A percentile compares a stretch with the other conserved stretches of the same genome.
Evolutionary conservation across 2,329 filamentous ascomycete species (phyloP).

Genomic region (Penicillium sp.): DNA sequence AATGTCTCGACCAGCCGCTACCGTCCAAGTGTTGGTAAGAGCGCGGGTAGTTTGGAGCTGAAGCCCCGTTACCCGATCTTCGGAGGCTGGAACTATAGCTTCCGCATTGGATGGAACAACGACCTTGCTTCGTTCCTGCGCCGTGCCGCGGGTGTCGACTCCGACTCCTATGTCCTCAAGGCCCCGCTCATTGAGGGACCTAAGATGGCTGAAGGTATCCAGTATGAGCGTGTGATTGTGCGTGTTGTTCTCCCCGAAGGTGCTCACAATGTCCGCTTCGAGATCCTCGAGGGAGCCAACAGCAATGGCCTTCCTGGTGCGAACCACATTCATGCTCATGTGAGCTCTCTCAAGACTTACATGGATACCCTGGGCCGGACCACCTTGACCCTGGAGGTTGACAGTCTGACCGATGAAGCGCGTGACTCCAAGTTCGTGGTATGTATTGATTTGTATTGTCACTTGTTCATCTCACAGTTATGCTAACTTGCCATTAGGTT

Average conservation of each 20-base stretch:
- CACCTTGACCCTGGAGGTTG: constrained; percentile 71
- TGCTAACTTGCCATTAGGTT: constrained; percentile 44
- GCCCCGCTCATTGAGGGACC: constrained; percentile 93
- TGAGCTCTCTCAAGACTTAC: constrained; percentile 76
- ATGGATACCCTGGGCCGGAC: constrained; percentile 92
- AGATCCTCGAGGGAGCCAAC: constrained; percentile 70
- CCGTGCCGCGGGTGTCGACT: constrained; percentile 50
- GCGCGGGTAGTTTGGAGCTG: constrained; percentile 71
- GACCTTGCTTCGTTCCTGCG: constrained; percentile 75
- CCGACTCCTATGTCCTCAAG: constrained; percentile 77
- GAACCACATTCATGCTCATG: constrained; percentile 52
- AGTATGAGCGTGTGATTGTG: constrained; percentile 77
- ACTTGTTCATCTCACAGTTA: background rate
- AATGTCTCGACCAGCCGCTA: constrained; percentile 95
- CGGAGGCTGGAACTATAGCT: constrained; percentile 97
- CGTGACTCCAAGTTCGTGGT: constrained; percentile 76
- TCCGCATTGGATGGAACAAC: constrained; percentile 93
- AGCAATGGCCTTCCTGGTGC: constrained; percentile 66
- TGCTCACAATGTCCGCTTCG: constrained; percentile 60
- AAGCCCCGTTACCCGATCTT: constrained; percentile 96
- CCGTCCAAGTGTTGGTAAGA: constrained; percentile 49
- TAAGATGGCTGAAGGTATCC: constrained; percentile 77
- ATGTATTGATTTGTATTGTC: constrained; percentile 10
- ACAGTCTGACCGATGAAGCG: constrained; percentile 87
- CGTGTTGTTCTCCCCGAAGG: constrained; percentile 89